These are phyloP conservation scores for Cyberlindnera galapagoensis DNA, from an alignment of 805 yeast genomes.

Conservation along the genomic window DNA sequence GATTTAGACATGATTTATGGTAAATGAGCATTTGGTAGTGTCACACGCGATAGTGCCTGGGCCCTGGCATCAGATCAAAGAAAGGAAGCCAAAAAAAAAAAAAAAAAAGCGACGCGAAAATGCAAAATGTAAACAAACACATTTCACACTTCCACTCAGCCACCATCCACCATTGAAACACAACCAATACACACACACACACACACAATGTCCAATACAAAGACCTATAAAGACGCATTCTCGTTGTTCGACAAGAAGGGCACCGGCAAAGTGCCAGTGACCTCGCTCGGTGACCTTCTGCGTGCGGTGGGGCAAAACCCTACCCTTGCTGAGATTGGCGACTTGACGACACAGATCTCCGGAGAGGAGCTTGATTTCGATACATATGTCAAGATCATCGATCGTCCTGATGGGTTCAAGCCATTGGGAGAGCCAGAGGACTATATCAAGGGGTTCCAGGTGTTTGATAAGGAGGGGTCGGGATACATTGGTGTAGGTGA, in stretches of 20 bases:
- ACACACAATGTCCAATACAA: slow-evolving; percentile 28
- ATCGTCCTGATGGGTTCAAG: slow-evolving; percentile 85
- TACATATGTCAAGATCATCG: slow-evolving; percentile 67
- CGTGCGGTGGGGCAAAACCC: slow-evolving; percentile 99
- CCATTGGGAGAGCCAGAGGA: slow-evolving; percentile 82
- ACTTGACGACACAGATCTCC: slow-evolving; percentile 38
- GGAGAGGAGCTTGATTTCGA: slow-evolving; percentile 57
- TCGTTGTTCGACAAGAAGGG: slow-evolving; percentile 96
- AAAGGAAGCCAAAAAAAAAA: too few relatives aligned
- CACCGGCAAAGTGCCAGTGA: slow-evolving; percentile 80
- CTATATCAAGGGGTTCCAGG: slow-evolving; percentile 93
- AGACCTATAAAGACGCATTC: slow-evolving; percentile 78
- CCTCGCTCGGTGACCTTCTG: slow-evolving; percentile 83
- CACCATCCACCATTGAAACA: too few relatives aligned
- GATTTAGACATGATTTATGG: too few relatives aligned
- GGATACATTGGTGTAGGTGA: slow-evolving; percentile 98
- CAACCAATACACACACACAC: too few relatives aligned
- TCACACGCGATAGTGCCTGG: too few relatives aligned
- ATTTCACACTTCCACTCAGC: too few relatives aligned
- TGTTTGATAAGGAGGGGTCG: slow-evolving; percentile 90
- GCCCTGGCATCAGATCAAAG: too few relatives aligned
- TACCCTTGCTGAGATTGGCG: slow-evolving; percentile 78
- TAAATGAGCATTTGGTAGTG: too few relatives aligned
- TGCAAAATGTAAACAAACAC: too few relatives aligned
- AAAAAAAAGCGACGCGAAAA: too few relatives aligned